Base-by-base conservation (phyloP, 2,329 filamentous ascomycete genomes). In the Chaetomiaceae sp. region DNA sequence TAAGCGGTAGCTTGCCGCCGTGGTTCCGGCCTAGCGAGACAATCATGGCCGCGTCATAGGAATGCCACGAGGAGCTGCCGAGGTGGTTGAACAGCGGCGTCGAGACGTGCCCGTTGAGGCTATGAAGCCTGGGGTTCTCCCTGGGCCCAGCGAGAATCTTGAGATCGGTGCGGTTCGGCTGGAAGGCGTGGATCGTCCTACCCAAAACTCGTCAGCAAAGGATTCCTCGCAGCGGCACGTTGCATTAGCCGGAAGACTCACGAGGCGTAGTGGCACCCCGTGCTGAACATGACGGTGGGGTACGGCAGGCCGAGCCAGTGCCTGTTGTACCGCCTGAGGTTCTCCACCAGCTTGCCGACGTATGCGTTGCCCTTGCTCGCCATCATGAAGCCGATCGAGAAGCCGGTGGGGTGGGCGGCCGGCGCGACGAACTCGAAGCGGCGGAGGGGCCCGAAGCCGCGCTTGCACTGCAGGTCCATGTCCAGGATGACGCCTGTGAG, bases 331-430 rank as follows among this genome's bases (percentile, higher is more conserved):
- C 57, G 54, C 1, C 60, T 55, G 1, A 73, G 62, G 29, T 69
- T 68, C 6, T 58, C 42, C 12, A 74, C 66, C 19, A 72, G 56
- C 22, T 66, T 58, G 6, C 62, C 58, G 6, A 73, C 63, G 47
- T 71, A 73, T 1, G 59, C 40, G 56, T 69, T 71, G 20, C 62
- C 59, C 47, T 64, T 64, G 47, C 62, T 64, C 6, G 71, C 65
- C 64, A 73, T 70, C 67, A 74, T 70, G 64, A 74, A 72, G 5
- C 71, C 69, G 29, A 72, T 68, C 6, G 70, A 73, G 56, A 73
- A 69, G 9, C 71, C 71, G 3, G 64, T 66, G 1, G 71, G 71
- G 51, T 72, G 66, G 8, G 71, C 71, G 4, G 69, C 70, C 0
- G 71, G 70, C 0, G 71, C 71, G 12, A 73, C 70, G 51, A 73